Evolutionary conservation across 2,329 filamentous ascomycete genomes (phyloP), one percentile per base, ranked within the genome.

Genomic region (Dactylellina drechsleri): DNA sequence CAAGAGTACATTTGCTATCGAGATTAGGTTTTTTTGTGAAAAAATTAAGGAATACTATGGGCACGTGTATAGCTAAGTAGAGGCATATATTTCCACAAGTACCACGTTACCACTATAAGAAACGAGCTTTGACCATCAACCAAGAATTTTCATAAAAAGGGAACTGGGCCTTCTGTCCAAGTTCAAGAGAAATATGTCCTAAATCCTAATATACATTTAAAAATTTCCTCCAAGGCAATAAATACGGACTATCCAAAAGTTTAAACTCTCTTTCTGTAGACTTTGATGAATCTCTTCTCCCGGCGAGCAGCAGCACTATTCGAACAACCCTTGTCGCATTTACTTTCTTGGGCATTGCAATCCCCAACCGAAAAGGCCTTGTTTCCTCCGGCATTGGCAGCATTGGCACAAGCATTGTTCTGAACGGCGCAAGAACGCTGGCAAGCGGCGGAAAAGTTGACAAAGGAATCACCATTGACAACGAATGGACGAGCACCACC

Each of bases 361-460:
- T 88, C 84, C n/a, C 79, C 76, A 28, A 85, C 81, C 2, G 81
- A 82, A 71, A 83, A 80, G 47, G 83, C 83, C 2, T 79, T 77
- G 20, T 79, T 61, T 59, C 81, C 70, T 18, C 81, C 70, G 26
- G 82, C 78, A 80, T 89, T 90, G 67, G 85, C 86, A 28, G 85
- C 85, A 76, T 88, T 82, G 12, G 85, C 83, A 79, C 89, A 91
- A 2, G 80, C 81, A 78, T 89, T 90, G 82, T 88, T 86, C 82
- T 90, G 87, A 71, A 89, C 85, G 75, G 88, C 85, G 79, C 89
- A 91, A 41, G 87, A 85, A 54, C 89, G 84, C 81, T 89, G 85
- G 47, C 86, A 81, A 18, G 89, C 89, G 8, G 85, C 86, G 2
- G 80, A 82, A 77, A 86, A 80, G 79, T 86, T 86, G 45, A 85